A percentile compares a stretch with the other conserved stretches of the same genome.
These are phyloP conservation scores for Phytophthora uliginosa DNA, from an alignment of 352 stramenopile genomes.

Conservation along the genomic window DNA sequence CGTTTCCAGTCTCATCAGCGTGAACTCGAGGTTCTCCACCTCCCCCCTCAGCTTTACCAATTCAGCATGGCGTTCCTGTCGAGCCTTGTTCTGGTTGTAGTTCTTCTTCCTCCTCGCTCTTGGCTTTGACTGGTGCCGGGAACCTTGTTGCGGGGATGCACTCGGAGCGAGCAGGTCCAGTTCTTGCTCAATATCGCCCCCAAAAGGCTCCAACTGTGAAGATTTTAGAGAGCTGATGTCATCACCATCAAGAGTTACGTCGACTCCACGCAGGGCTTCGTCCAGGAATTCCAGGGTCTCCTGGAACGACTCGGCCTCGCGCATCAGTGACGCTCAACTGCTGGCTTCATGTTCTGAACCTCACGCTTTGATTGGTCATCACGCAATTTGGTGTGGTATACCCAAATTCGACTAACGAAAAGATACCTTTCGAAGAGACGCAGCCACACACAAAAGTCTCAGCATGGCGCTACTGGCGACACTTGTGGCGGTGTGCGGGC, in stretches of 20 bases:
- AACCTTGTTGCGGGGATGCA: background rate
- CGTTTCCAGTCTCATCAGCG: conserved; percentile 16
- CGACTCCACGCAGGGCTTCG: background rate
- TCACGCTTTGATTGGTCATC: conserved; percentile 6
- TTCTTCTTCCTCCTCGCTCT: background rate
- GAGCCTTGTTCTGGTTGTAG: conserved; percentile 28
- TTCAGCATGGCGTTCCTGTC: conserved; percentile 30
- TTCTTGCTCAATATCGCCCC: background rate
- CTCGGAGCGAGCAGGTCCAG: background rate
- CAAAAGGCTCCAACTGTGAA: background rate
- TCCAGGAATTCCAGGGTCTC: conserved; percentile 5
- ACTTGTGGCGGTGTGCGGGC: conserved; percentile 48
- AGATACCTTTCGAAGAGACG: conserved; percentile 24
- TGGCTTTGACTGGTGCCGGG: background rate
- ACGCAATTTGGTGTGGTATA: background rate
- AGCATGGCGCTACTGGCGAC: conserved; percentile 56
- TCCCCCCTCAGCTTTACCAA: conserved; percentile 27
- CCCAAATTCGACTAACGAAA: conserved; percentile 3
- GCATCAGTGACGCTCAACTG: background rate
- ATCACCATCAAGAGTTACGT: background rate
- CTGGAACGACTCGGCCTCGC: background rate
- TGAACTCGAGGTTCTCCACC: conserved; percentile 31
- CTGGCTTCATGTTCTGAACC: background rate
- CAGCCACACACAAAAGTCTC: conserved; percentile 13
- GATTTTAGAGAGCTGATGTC: background rate